A percentile compares a stretch with the other conserved stretches of the same genome.
Conservation (phyloP, 345 rosid species). For the Eucalyptus melliodora region DNA sequence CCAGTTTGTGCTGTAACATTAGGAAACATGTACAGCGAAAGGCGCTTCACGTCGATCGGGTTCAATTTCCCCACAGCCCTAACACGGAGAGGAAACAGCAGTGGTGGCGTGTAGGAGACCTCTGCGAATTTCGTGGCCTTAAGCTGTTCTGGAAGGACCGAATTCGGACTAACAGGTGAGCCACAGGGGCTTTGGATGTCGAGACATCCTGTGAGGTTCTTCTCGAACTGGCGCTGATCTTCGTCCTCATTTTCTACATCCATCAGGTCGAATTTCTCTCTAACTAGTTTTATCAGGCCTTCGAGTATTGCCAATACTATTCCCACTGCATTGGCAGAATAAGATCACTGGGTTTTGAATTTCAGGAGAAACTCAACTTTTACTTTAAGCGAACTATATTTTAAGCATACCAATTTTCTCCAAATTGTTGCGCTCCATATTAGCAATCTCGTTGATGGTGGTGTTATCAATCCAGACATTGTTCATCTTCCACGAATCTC, state of each 20-base stretch:
- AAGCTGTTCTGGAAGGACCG: conserved; percentile 22
- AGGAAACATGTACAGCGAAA: neutral
- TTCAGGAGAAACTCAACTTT: neutral
- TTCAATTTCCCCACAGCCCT: conserved; percentile 66
- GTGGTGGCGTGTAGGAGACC: conserved; percentile 9
- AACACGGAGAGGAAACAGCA: conserved; percentile 32
- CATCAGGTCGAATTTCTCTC: conserved; percentile 46
- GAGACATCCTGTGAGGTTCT: conserved; percentile 2
- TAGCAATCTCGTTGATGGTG: conserved; percentile 12
- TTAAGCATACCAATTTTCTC: conserved; percentile 37
- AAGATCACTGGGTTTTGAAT: neutral
- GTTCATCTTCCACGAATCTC: conserved; percentile 52
- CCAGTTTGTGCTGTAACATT: neutral
- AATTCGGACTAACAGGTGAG: conserved; percentile 42
- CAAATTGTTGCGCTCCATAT: conserved; percentile 17
- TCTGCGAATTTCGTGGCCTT: neutral
- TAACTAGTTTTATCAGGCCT: conserved; percentile 36
- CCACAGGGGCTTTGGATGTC: neutral
- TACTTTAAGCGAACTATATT: neutral
- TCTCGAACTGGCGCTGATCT: conserved; percentile 1
- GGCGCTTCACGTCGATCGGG: conserved; percentile 53
- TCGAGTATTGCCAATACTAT: conserved; percentile 41
- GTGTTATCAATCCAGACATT: conserved; percentile 39
- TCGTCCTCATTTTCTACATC: conserved; percentile 40
- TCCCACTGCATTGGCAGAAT: conserved; percentile 25